Percentiles rank a stretch among this genome's conserved stretches.
phyloP scores from a whole-genome alignment of 805 yeast genomes.

The Ogataea glucozyma region DNA sequence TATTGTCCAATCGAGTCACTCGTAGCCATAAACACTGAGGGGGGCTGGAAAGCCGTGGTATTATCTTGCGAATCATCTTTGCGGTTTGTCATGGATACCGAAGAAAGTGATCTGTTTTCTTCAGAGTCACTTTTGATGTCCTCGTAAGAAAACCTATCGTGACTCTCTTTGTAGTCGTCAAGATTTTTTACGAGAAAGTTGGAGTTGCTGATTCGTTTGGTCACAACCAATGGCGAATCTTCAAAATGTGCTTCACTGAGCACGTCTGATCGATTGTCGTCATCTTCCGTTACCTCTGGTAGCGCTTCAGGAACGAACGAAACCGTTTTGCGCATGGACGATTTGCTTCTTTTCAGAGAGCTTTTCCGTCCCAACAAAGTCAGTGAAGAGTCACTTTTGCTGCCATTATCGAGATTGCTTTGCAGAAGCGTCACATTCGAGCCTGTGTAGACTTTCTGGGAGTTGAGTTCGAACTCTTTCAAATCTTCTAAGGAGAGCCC shows the following conservation, averaged over 20 bases:
- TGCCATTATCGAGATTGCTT: slow-evolving; percentile 16
- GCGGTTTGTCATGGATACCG: neutral
- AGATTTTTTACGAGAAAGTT: slow-evolving; percentile 36
- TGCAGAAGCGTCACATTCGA: slow-evolving; percentile 14
- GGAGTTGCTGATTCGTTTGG: slow-evolving; percentile 30
- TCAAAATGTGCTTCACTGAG: slow-evolving; percentile 42
- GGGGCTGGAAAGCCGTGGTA: slow-evolving; percentile 8
- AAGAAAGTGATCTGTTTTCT: neutral
- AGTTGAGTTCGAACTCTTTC: slow-evolving; percentile 27
- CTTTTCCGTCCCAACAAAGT: slow-evolving; percentile 26
- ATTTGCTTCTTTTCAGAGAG: slow-evolving; percentile 28
- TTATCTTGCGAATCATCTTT: neutral
- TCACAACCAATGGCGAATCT: slow-evolving; percentile 26
- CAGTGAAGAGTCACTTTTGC: slow-evolving; percentile 24
- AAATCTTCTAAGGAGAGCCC: slow-evolving; percentile 29
- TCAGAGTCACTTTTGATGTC: slow-evolving; percentile 10
- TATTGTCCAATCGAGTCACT: slow-evolving; percentile 31
- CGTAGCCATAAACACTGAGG: slow-evolving; percentile 13
- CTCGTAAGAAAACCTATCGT: slow-evolving; percentile 19
- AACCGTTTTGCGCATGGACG: slow-evolving; percentile 31
- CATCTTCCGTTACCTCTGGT: slow-evolving; percentile 27
- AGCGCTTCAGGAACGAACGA: slow-evolving; percentile 31
- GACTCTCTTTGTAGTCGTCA: slow-evolving; percentile 31
- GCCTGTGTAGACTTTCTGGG: slow-evolving; percentile 20
- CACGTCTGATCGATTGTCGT: slow-evolving; percentile 42